Evolutionary conservation across 2,329 filamentous ascomycete species (phyloP).

Genomic region (Ophiostoma piceae): DNA sequence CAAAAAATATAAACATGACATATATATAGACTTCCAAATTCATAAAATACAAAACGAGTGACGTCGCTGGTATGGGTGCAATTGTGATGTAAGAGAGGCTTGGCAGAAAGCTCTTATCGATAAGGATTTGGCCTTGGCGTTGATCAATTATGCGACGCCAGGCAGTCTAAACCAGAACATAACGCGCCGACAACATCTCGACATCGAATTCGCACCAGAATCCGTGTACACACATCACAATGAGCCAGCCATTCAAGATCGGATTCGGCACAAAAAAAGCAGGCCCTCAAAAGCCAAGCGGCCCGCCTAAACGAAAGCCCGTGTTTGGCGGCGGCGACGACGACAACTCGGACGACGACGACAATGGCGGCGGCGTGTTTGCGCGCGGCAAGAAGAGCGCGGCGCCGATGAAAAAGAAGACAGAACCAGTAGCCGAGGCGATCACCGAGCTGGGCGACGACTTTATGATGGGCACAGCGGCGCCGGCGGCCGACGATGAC

Average conservation of each 20-base stretch:
- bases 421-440: conserved; percentile 44
- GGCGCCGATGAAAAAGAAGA: conserved; percentile 21
- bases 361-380: conserved; percentile 23
- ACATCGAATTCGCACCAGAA: not conserved
- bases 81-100: not conserved
- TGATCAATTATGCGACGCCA: too few relatives aligned
- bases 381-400: conserved; percentile 13
- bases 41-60: not conserved
- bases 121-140: conserved; percentile 7
- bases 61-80: not conserved
- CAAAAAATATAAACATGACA: not conserved
- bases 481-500: not conserved
- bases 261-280: conserved; percentile 31
- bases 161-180: not conserved
- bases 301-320: conserved; percentile 46
- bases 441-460: conserved; percentile 56
- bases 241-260: conserved; percentile 23
- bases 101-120: conserved; percentile 19
- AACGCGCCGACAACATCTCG: not conserved
- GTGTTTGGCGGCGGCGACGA: conserved; percentile 57
- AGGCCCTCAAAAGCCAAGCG: conserved; percentile 56
- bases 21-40: not conserved
- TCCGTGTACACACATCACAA: not conserved
- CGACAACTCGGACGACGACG: conserved; percentile 42
- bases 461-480: conserved; percentile 35